Conservation (phyloP, 768 basidiomycete genomes). For the Trametes coccinea region DNA sequence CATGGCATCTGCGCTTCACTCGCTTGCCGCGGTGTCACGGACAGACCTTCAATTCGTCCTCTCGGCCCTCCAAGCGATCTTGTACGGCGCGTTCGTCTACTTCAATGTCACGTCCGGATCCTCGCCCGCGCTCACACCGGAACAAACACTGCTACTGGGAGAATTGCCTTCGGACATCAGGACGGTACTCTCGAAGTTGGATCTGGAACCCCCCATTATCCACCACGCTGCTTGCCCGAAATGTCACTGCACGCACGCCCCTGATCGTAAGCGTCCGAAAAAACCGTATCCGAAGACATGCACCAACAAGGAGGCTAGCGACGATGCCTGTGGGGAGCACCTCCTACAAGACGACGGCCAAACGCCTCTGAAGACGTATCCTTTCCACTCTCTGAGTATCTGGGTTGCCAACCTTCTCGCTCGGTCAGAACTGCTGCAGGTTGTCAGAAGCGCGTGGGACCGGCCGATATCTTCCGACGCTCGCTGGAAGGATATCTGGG, state of each 20-base stretch:
- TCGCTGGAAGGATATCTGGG: conserved; percentile 16
- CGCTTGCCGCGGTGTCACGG: conserved; percentile 53
- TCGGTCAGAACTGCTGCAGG: conserved; percentile 7
- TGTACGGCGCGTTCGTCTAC: neutral
- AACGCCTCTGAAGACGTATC: neutral
- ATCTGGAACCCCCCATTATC: conserved; percentile 1
- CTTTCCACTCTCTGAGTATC: conserved; percentile 5
- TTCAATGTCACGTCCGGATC: neutral
- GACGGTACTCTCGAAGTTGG: neutral
- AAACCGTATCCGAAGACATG: conserved; percentile 1
- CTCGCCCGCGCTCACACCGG: neutral
- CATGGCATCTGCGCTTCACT: conserved; percentile 37
- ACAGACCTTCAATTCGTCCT: conserved; percentile 39
- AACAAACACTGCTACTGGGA: neutral
- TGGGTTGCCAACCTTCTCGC: conserved; percentile 20
- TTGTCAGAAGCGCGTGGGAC: neutral
- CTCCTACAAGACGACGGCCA: neutral
- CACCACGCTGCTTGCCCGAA: conserved; percentile 7
- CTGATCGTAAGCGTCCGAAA: neutral
- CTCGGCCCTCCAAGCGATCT: neutral
- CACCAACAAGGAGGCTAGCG: neutral
- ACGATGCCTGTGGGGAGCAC: neutral
- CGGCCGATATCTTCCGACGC: neutral
- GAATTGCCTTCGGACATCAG: conserved; percentile 6
- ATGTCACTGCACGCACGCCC: conserved; percentile 13